phyloP scores from a whole-genome alignment of 2,329 filamentous ascomycete genomes.

The Knufia fluminis region DNA sequence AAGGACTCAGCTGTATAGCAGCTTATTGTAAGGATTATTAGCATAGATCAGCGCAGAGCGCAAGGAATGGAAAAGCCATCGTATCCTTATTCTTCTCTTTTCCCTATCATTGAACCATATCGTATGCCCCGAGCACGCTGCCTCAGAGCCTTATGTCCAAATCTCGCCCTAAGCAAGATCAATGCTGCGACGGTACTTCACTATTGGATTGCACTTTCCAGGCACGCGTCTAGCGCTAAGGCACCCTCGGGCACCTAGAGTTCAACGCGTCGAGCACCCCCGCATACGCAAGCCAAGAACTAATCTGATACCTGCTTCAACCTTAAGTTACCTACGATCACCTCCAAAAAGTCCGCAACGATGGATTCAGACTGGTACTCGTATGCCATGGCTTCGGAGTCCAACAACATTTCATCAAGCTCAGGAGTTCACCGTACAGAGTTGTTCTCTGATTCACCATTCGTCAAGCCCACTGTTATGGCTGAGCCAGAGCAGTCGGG shows the following conservation, averaged over 20 bases:
- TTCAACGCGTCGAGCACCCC: background rate
- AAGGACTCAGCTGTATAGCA: slow-evolving; percentile 1
- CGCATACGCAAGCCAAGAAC: slow-evolving; percentile 1
- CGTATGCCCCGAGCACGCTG: too few species aligned
- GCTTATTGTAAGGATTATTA: slow-evolving; percentile 2
- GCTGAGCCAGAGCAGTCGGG: slow-evolving; percentile 3
- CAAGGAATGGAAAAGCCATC: background rate
- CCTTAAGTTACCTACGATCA: background rate
- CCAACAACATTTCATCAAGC: background rate
- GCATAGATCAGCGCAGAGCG: slow-evolving; percentile 1
- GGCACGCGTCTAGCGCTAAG: background rate
- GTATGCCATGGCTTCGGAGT: background rate
- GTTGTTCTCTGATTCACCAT: background rate
- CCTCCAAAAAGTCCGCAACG: background rate
- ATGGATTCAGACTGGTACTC: background rate
- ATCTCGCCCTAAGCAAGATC: too few species aligned
- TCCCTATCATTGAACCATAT: too few species aligned
- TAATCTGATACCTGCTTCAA: background rate
- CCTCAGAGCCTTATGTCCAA: too few species aligned
- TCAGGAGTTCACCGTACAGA: background rate
- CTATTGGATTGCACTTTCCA: background rate
- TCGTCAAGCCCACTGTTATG: background rate
- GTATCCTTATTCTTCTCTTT: too few species aligned
- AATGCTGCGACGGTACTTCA: too few species aligned
- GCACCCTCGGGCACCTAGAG: background rate